Conservation (phyloP, 352 stramenopile genomes). For the Blastocystis sp. region DNA sequence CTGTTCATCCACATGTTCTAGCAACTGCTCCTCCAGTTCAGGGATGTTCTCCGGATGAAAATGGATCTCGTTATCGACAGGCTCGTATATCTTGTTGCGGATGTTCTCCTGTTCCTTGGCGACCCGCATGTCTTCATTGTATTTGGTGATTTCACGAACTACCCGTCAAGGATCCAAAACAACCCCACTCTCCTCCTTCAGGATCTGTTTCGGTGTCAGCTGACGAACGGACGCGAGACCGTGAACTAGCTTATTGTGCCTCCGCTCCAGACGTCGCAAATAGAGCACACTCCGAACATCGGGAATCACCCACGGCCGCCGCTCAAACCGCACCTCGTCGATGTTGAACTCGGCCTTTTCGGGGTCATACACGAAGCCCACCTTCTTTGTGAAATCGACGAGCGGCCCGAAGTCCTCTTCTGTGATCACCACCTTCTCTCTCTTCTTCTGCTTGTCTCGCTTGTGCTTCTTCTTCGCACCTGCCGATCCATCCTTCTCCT, state of each 20-base stretch:
- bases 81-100: slow-evolving; percentile 19
- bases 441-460: background rate
- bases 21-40: slow-evolving; percentile 8
- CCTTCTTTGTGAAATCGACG: slow-evolving; percentile 43
- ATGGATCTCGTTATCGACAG: slow-evolving; percentile 52
- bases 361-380: slow-evolving; percentile 39
- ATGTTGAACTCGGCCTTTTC: slow-evolving; percentile 15
- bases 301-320: slow-evolving; percentile 19
- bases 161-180: background rate
- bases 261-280: slow-evolving; percentile 12
- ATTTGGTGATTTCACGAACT: slow-evolving; percentile 54
- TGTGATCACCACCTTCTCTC: slow-evolving; percentile 11
- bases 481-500: no score
- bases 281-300: slow-evolving; percentile 42
- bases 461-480: background rate
- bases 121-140: slow-evolving; percentile 49
- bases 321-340: slow-evolving; percentile 26
- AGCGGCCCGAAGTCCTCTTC: slow-evolving; percentile 45
- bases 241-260: slow-evolving; percentile 41
- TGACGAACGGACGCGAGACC: slow-evolving; percentile 28
- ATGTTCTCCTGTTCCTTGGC: slow-evolving; percentile 37
- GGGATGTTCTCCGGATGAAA: slow-evolving; percentile 34
- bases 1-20: slow-evolving; percentile 19
- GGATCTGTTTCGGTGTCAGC: slow-evolving; percentile 40
- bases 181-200: slow-evolving; percentile 30